These are phyloP conservation scores for Penicillium sp. DNA, from an alignment of 2,329 filamentous ascomycete genomes.

Conservation along the genomic window DNA sequence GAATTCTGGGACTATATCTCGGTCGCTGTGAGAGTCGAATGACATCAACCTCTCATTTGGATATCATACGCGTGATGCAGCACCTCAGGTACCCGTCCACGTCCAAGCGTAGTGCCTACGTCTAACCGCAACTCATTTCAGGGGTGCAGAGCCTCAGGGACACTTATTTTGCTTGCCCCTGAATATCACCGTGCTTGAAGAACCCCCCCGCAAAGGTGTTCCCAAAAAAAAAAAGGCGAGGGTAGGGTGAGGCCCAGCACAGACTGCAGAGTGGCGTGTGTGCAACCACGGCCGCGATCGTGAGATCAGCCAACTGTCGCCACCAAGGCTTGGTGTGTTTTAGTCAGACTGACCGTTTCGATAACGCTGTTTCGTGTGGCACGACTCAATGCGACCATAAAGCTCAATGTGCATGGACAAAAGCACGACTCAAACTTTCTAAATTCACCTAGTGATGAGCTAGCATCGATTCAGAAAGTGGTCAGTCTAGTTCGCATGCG, in stretches of 20 bases:
- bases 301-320: slow-evolving; percentile 16
- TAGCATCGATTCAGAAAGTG: neutral
- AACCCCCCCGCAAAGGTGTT: no score
- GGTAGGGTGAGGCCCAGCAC: neutral
- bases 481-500: neutral
- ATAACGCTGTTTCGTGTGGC: slow-evolving; percentile 12
- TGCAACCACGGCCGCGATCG: neutral
- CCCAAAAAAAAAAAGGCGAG: no score
- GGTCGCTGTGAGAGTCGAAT: slow-evolving; percentile 8
- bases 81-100: neutral
- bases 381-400: slow-evolving; percentile 18
- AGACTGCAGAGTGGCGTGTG: slow-evolving; percentile 9
- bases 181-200: neutral
- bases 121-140: neutral
- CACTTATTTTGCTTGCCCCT: neutral
- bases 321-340: slow-evolving; percentile 5
- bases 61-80: neutral
- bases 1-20: neutral
- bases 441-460: neutral
- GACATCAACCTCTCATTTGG: slow-evolving; percentile 1
- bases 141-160: neutral
- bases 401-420: slow-evolving; percentile 4
- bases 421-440: slow-evolving; percentile 15
- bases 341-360: slow-evolving; percentile 1
- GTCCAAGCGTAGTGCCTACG: neutral